These are phyloP conservation scores for Rhodotorula diobovata DNA, from an alignment of 768 basidiomycete species.

Conservation along the genomic window DNA sequence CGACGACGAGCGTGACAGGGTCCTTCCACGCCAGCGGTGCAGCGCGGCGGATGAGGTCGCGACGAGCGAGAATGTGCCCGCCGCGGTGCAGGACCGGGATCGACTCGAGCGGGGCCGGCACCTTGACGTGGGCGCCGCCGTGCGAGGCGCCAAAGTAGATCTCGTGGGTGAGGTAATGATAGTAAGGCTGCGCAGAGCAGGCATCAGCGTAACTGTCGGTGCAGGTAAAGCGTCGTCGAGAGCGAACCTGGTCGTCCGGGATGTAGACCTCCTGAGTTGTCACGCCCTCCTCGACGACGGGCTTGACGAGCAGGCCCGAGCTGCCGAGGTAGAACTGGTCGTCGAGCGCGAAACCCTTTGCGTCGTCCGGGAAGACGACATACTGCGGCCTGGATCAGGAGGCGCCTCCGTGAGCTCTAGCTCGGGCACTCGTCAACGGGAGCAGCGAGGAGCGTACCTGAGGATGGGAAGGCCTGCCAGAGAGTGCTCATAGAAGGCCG, in stretches of 20 bases:
- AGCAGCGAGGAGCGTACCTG: not conserved
- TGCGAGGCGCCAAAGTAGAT: conserved; percentile 64
- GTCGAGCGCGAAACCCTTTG: conserved; percentile 77
- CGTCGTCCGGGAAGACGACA: conserved; percentile 83
- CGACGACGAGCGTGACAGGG: conserved; percentile 85
- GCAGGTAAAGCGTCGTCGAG: not conserved
- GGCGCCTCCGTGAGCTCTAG: not conserved
- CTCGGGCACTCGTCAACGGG: not conserved
- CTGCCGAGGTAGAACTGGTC: conserved; percentile 86
- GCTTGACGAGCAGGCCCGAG: conserved; percentile 85
- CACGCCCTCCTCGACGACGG: conserved; percentile 70
- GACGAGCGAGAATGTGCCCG: conserved; percentile 80
- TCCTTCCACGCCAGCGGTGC: conserved; percentile 84
- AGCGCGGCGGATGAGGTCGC: conserved; percentile 78
- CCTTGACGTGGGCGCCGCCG: conserved; percentile 61
- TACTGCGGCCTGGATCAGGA: conserved; percentile 73
- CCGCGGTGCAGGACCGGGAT: conserved; percentile 84
- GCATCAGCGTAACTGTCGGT: not conserved
- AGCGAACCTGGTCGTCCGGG: conserved; percentile 66
- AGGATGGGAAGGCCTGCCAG: conserved; percentile 75
- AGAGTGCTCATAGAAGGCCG: conserved; percentile 86
- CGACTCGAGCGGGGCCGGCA: conserved; percentile 72
- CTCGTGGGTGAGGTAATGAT: conserved; percentile 76
- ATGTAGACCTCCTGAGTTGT: conserved; percentile 73
- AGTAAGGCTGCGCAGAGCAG: conserved; percentile 71